Evolutionary conservation across 2,329 filamentous ascomycete species (phyloP).

Genomic region (Capronia coronata): DNA sequence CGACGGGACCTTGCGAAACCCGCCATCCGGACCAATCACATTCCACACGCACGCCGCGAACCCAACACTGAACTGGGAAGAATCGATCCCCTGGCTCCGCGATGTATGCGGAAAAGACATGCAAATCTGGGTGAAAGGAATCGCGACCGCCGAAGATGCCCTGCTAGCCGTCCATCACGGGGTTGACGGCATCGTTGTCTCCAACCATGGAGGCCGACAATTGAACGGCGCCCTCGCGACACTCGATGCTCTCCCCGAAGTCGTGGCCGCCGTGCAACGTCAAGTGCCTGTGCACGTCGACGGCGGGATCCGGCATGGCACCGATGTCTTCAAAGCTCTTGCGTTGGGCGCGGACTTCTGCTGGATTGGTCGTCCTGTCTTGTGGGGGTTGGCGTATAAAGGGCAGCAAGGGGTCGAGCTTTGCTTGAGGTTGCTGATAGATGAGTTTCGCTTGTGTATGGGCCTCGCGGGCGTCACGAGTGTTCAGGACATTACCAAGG

Average conservation of each 20-base stretch:
- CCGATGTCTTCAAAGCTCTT: constrained; percentile 43
- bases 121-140: background rate
- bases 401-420: background rate
- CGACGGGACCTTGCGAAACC: too few species aligned
- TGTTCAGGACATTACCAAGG: constrained; percentile 8
- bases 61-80: too few species aligned
- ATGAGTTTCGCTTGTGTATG: background rate
- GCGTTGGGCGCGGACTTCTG: constrained; percentile 32
- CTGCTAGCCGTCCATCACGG: constrained; percentile 6
- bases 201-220: constrained; percentile 33
- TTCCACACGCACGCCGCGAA: too few species aligned
- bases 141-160: constrained; percentile 1
- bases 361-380: constrained; percentile 32
- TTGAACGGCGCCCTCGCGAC: constrained; percentile 34
- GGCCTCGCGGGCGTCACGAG: background rate
- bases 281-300: constrained; percentile 36
- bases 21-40: too few species aligned
- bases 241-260: constrained; percentile 30
- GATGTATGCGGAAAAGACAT: too few species aligned
- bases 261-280: constrained; percentile 23
- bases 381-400: constrained; percentile 31
- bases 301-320: constrained; percentile 49
- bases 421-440: background rate
- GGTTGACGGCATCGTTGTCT: constrained; percentile 7
- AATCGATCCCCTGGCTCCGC: too few species aligned